Conservation (phyloP, 2,329 filamentous ascomycete species). For the Paracamarosporium sp. region DNA sequence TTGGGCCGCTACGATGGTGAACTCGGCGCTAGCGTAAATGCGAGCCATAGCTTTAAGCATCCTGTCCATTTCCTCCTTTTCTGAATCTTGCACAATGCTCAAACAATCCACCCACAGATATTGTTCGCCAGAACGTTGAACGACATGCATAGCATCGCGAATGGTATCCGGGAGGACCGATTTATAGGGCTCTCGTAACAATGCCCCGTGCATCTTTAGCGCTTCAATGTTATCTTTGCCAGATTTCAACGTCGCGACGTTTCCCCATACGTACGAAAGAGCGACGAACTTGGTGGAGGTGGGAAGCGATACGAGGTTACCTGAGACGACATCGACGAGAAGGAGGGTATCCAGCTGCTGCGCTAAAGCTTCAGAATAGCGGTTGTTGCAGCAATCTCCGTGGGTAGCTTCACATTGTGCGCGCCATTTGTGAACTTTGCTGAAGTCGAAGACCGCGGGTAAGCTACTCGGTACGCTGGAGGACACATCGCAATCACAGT, state of each 20-base stretch:
- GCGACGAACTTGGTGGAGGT: background rate
- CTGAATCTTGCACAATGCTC: slow-evolving; percentile 17
- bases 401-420: background rate
- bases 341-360: background rate
- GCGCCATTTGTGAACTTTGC: background rate
- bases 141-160: slow-evolving; percentile 16
- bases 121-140: background rate
- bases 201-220: background rate
- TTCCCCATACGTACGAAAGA: slow-evolving; percentile 9
- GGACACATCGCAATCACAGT: background rate
- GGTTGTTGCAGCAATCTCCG: slow-evolving; percentile 3
- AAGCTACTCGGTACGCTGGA: background rate
- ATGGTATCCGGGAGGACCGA: slow-evolving; percentile 7
- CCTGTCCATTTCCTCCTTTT: slow-evolving; percentile 5
- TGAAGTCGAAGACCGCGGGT: background rate
- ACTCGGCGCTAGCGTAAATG: slow-evolving; percentile 18
- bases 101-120: slow-evolving; percentile 23
- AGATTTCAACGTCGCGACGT: background rate
- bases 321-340: background rate
- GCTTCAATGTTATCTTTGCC: background rate
- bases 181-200: background rate
- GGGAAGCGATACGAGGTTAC: background rate
- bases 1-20: slow-evolving; percentile 18
- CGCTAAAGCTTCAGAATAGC: background rate
- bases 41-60: slow-evolving; percentile 14